Evolutionary conservation across 495 filamentous ascomycete genomes (phyloP).

Genomic region (Penicillium waksmanii): DNA sequence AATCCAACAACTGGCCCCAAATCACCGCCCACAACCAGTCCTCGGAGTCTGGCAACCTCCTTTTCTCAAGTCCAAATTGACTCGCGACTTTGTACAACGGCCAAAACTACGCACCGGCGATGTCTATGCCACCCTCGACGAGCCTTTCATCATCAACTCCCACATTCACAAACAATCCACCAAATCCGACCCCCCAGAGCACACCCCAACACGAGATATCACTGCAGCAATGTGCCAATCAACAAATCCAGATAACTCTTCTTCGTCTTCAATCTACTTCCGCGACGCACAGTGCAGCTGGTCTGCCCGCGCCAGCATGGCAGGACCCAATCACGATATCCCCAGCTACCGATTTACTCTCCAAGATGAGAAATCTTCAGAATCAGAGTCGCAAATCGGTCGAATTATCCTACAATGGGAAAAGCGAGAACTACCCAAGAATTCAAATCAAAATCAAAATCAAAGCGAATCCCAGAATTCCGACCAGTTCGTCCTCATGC

Average conservation of each 20-base stretch:
- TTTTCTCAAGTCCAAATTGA: conserved; percentile 32
- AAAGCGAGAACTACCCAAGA: conserved; percentile 12
- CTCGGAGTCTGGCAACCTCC: conserved; percentile 44
- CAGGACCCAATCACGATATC: conserved; percentile 11
- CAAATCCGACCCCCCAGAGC: conserved; percentile 16
- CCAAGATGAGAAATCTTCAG: conserved; percentile 7
- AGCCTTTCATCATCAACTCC: conserved; percentile 24
- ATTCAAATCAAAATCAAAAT: background rate
- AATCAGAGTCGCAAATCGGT: conserved; percentile 7
- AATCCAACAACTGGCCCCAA: conserved; percentile 42
- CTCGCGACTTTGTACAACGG: conserved; percentile 20
- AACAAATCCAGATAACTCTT: background rate
- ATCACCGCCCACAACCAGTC: conserved; percentile 37
- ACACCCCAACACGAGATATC: conserved; percentile 18
- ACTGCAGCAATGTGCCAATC: conserved; percentile 27
- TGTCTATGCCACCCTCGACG: conserved; percentile 39
- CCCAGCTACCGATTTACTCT: conserved; percentile 29
- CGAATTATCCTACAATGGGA: conserved; percentile 34
- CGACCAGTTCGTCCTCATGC: conserved; percentile 28
- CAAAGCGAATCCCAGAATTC: background rate
- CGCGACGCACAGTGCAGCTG: conserved; percentile 25
- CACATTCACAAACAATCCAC: background rate
- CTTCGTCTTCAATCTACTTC: conserved; percentile 22
- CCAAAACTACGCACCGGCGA: conserved; percentile 36
- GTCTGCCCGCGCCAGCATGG: conserved; percentile 15